Percentiles rank a stretch among this genome's conserved stretches.
Conservation (phyloP, 2,329 filamentous ascomycete species). For the Colletotrichum tropicicola region DNA sequence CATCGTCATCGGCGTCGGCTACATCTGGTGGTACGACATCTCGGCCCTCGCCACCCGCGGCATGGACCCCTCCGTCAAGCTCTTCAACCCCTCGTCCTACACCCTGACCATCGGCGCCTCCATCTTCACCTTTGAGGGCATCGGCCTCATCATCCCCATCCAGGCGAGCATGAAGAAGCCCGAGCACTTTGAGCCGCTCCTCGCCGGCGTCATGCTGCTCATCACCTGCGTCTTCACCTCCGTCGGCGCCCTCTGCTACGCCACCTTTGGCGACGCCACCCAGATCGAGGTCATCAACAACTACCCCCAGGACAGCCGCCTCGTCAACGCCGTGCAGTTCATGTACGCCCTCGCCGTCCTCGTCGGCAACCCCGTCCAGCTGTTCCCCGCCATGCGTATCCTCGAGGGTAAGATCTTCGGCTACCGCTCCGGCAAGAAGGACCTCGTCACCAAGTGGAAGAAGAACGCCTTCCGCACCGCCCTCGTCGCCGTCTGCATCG, state of each 20-base stretch:
- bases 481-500: conserved; percentile 66
- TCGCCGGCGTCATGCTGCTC: conserved; percentile 75
- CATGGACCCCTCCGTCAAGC: conserved; percentile 66
- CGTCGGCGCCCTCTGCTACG: conserved; percentile 78
- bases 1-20: conserved; percentile 74
- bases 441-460: conserved; percentile 74
- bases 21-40: conserved; percentile 80
- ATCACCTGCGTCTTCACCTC: conserved; percentile 79
- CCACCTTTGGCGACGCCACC: conserved; percentile 74
- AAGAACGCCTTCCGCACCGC: conserved; percentile 74
- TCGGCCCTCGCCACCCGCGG: conserved; percentile 62
- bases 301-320: conserved; percentile 73
- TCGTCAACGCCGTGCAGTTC: conserved; percentile 82
- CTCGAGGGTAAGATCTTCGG: conserved; percentile 75
- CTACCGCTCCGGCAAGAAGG: conserved; percentile 73
- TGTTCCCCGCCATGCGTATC: conserved; percentile 78
- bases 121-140: conserved; percentile 97
- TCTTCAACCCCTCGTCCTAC: conserved; percentile 76
- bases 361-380: conserved; percentile 78
- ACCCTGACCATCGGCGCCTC: conserved; percentile 77
- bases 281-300: conserved; percentile 81
- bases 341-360: conserved; percentile 78
- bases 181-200: conserved; percentile 71
- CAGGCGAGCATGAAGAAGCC: conserved; percentile 91
- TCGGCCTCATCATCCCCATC: conserved; percentile 96